A percentile compares a stretch with the other conserved stretches of the same genome.
These are phyloP conservation scores for Chalaropsis ovoidea DNA, from an alignment of 2,329 filamentous ascomycete genomes.

Conservation along the genomic window DNA sequence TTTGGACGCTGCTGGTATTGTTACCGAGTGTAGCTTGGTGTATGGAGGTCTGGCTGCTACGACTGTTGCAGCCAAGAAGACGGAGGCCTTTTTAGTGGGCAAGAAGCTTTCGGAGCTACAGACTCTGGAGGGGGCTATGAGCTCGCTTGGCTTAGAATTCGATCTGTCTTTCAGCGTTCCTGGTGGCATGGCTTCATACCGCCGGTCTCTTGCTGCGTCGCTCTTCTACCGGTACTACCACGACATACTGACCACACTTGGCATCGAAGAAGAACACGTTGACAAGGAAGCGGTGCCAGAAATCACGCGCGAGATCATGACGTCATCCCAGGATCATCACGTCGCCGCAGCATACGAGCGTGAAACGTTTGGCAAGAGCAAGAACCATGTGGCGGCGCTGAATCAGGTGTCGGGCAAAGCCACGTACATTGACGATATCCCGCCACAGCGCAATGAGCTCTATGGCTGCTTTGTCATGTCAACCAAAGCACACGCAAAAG, in stretches of 20 bases:
- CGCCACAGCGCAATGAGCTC: conserved; percentile 73
- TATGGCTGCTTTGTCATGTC: conserved; percentile 83
- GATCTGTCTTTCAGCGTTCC: conserved; percentile 82
- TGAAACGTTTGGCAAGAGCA: conserved; percentile 73
- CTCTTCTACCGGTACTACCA: conserved; percentile 98
- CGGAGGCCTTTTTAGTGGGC: conserved; percentile 63
- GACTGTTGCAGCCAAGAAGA: conserved; percentile 74
- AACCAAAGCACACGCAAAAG: conserved; percentile 76
- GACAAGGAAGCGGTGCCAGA: conserved; percentile 72
- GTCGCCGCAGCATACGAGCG: conserved; percentile 69
- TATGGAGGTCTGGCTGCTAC: conserved; percentile 94
- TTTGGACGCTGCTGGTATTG: conserved; percentile 56
- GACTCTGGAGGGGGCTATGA: conserved; percentile 84
- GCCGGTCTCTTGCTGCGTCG: conserved; percentile 77
- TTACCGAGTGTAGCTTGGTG: conserved; percentile 67
- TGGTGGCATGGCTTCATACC: conserved; percentile 93
- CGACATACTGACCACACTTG: conserved; percentile 60
- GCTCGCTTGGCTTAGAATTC: conserved; percentile 79
- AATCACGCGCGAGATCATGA: conserved; percentile 74
- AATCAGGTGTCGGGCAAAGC: conserved; percentile 92
- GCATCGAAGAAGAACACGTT: conserved; percentile 35
- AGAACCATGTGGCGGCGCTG: conserved; percentile 77
- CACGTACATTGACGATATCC: conserved; percentile 94
- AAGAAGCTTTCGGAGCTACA: conserved; percentile 70
- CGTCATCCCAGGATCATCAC: conserved; percentile 65